These are phyloP conservation scores for Aspergillus sp. DNA, from an alignment of 2,329 filamentous ascomycete species.

Conservation along the genomic window DNA sequence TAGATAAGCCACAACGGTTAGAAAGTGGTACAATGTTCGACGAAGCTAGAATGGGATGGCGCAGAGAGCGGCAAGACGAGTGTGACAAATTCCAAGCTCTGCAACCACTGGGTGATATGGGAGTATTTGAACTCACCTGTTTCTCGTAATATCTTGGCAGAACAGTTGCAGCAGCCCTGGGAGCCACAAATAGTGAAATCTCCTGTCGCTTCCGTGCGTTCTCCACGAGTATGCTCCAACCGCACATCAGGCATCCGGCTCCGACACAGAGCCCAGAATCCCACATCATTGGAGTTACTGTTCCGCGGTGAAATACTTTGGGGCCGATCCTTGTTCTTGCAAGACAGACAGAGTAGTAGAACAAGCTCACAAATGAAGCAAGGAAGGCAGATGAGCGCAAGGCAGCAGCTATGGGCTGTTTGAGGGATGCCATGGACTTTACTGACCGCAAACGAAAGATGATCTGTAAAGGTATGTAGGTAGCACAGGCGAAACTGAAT, in stretches of 20 bases:
- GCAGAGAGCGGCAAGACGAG: constrained; percentile 14
- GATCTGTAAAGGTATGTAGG: constrained; percentile 75
- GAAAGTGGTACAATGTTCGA: constrained; percentile 16
- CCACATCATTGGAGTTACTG: constrained; percentile 57
- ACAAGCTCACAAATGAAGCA: constrained; percentile 73
- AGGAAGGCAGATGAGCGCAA: constrained; percentile 75
- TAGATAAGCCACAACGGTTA: constrained; percentile 36
- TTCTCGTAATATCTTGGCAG: constrained; percentile 69
- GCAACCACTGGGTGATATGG: constrained; percentile 13
- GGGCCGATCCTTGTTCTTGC: constrained; percentile 74
- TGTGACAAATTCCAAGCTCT: constrained; percentile 23
- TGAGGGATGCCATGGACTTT: constrained; percentile 48
- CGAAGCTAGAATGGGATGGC: constrained; percentile 10
- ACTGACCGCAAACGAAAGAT: constrained; percentile 58
- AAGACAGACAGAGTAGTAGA: constrained; percentile 85
- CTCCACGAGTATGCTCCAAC: constrained; percentile 80
- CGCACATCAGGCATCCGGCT: constrained; percentile 72
- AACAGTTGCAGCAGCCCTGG: constrained; percentile 72
- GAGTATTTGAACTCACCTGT: constrained; percentile 37
- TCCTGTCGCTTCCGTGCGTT: constrained; percentile 66
- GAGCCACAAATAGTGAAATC: constrained; percentile 77
- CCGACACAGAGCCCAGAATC: constrained; percentile 67
- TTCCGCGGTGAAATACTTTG: constrained; percentile 60
- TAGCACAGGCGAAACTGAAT: constrained; percentile 73
- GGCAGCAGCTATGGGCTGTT: constrained; percentile 61